Conservation (phyloP, 495 filamentous ascomycete genomes). For the Entonaema liquescens region DNA sequence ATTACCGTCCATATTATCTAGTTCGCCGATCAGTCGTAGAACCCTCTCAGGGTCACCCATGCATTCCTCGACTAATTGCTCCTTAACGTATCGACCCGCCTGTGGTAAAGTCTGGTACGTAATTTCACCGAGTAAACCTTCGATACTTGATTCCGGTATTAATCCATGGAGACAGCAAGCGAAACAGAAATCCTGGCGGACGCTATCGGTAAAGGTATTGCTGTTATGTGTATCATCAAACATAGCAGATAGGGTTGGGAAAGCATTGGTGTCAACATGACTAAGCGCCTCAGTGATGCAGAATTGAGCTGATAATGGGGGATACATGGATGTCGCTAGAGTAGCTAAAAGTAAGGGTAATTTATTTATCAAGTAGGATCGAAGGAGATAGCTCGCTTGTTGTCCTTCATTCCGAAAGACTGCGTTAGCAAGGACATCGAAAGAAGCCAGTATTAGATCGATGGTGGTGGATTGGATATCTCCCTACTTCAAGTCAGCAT, state of each 20-base stretch:
- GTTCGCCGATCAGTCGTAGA: conserved; percentile 76
- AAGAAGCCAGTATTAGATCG: conserved; percentile 85
- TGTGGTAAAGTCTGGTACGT: conserved; percentile 82
- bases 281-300: conserved; percentile 82
- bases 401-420: conserved; percentile 79
- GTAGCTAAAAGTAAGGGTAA: conserved; percentile 79
- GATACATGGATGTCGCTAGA: conserved; percentile 66
- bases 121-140: conserved; percentile 82
- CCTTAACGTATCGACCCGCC: conserved; percentile 77
- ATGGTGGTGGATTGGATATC: conserved; percentile 77
- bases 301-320: conserved; percentile 72
- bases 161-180: conserved; percentile 87
- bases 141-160: conserved; percentile 79
- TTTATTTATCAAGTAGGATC: conserved; percentile 94
- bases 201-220: conserved; percentile 78
- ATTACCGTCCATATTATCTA: conserved; percentile 95
- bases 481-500: conserved; percentile 56
- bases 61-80: conserved; percentile 78
- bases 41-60: conserved; percentile 73
- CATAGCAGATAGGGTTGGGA: conserved; percentile 81
- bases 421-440: conserved; percentile 88
- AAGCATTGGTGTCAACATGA: conserved; percentile 79
- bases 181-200: conserved; percentile 91
- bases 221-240: conserved; percentile 76
- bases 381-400: conserved; percentile 77